phyloP scores from a whole-genome alignment of 306 rosid species.

The Malus asiatica region DNA sequence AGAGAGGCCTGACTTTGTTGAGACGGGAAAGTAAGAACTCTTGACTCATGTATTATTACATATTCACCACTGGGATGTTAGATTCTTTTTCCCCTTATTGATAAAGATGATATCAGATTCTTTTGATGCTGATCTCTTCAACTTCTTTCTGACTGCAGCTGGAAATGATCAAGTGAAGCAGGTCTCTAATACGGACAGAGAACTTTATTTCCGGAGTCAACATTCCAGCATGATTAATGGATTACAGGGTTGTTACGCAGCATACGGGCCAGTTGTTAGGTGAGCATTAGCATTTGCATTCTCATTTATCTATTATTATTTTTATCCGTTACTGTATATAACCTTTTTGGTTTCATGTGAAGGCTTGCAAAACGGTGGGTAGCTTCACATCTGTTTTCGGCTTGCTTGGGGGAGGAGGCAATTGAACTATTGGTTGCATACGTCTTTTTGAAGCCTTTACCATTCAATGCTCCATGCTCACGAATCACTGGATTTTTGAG shows the following conservation, averaged over 20 bases:
- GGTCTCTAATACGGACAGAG: constrained; percentile 55
- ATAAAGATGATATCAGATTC: neutral
- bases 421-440: constrained; percentile 82
- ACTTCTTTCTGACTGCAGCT: constrained; percentile 38
- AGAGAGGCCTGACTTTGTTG: constrained; percentile 80
- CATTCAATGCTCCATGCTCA: constrained; percentile 68
- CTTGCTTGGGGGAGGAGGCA: constrained; percentile 89
- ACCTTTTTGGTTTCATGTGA: constrained; percentile 19
- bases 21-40: constrained; percentile 48
- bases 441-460: constrained; percentile 75
- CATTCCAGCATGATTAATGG: constrained; percentile 92
- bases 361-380: constrained; percentile 98
- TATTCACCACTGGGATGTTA: neutral
- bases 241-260: constrained; percentile 62
- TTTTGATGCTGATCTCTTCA: constrained; percentile 17
- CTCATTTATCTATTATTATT: constrained; percentile 1
- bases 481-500: constrained; percentile 84
- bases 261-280: constrained; percentile 83
- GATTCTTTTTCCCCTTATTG: neutral
- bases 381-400: constrained; percentile 84
- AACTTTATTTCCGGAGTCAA: constrained; percentile 64
- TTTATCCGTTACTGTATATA: constrained; percentile 19
- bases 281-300: constrained; percentile 24
- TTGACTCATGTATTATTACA: neutral
- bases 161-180: constrained; percentile 43